A percentile compares a stretch with the other conserved stretches of the same genome.
These are phyloP conservation scores for Delphinella strobiligena DNA, from an alignment of 2,329 filamentous ascomycete genomes.

Conservation along the genomic window DNA sequence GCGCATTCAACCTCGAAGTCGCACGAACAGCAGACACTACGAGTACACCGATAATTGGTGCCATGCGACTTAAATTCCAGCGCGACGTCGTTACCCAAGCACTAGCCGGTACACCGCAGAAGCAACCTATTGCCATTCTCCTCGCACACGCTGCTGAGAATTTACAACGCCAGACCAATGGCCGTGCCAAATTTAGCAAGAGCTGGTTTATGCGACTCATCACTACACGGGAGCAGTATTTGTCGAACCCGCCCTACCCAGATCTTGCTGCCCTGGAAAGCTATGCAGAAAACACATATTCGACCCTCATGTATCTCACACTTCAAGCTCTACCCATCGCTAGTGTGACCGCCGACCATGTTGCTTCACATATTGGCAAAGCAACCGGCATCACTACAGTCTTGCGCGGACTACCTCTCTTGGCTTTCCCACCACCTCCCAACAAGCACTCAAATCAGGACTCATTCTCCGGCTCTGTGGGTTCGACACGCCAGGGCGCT, in stretches of 20 bases:
- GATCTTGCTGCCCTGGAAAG: constrained; percentile 63
- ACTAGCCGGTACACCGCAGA: constrained; percentile 66
- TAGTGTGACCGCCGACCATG: constrained; percentile 77
- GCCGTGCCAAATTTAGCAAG: constrained; percentile 40
- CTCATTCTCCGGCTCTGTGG: constrained; percentile 25
- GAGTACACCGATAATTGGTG: constrained; percentile 73
- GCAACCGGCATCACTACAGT: constrained; percentile 79
- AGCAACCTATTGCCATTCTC: constrained; percentile 82
- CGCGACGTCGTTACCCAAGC: constrained; percentile 70
- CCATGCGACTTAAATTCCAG: constrained; percentile 92
- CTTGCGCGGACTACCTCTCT: constrained; percentile 72
- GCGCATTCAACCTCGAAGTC: constrained; percentile 86
- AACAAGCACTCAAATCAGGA: constrained; percentile 42
- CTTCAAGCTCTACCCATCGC: constrained; percentile 67
- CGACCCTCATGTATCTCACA: constrained; percentile 79
- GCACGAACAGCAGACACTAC: constrained; percentile 82
- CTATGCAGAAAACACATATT: constrained; percentile 92
- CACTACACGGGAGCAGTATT: constrained; percentile 66
- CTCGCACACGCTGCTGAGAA: constrained; percentile 60
- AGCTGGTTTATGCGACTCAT: constrained; percentile 57
- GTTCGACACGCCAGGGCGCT: constrained; percentile 42
- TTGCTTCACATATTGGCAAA: constrained; percentile 92
- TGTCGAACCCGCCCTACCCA: constrained; percentile 72
- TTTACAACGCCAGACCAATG: constrained; percentile 34
- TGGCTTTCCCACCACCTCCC: constrained; percentile 63